These are phyloP conservation scores for Calvatia gigantea DNA, from an alignment of 768 basidiomycete genomes.

Conservation along the genomic window DNA sequence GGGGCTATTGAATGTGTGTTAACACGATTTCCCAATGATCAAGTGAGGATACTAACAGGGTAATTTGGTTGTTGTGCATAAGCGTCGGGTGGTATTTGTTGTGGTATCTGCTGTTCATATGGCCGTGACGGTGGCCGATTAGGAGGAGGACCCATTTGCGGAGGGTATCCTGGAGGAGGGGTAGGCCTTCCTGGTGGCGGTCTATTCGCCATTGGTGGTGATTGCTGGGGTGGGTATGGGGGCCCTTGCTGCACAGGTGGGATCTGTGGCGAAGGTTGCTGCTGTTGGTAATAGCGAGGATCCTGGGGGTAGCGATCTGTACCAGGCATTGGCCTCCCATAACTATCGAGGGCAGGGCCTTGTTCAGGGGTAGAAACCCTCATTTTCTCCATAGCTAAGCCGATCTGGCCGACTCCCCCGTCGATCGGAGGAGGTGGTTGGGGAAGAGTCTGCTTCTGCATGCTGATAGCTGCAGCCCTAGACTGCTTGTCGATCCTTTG, in stretches of 20 bases:
- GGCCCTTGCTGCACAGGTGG: slow-evolving; percentile 25
- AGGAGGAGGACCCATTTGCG: slow-evolving; percentile 26
- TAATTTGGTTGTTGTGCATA: slow-evolving; percentile 21
- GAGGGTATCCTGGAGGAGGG: slow-evolving; percentile 42
- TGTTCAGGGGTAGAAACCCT: slow-evolving; percentile 40
- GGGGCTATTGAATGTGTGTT: not conserved
- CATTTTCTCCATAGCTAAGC: slow-evolving; percentile 39
- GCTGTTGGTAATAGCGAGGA: slow-evolving; percentile 35
- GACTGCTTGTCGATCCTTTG: slow-evolving; percentile 26
- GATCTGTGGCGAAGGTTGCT: slow-evolving; percentile 18
- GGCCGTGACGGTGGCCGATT: slow-evolving; percentile 22
- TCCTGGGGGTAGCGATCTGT: slow-evolving; percentile 39
- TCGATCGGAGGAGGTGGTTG: not conserved
- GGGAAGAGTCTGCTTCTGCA: slow-evolving; percentile 8
- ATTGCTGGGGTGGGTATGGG: slow-evolving; percentile 23
- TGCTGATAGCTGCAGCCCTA: not conserved
- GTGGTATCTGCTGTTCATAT: slow-evolving; percentile 22
- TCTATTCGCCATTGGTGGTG: slow-evolving; percentile 28
- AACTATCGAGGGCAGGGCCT: slow-evolving; percentile 30
- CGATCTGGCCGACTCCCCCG: not conserved
- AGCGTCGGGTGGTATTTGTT: slow-evolving; percentile 20
- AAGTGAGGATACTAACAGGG: slow-evolving; percentile 15
- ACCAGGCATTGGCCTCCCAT: slow-evolving; percentile 33
- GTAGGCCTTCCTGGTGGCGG: slow-evolving; percentile 42
- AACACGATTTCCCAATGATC: not conserved